Conservation (phyloP, 106 monocot species). For the Dendrobium catenatum region DNA sequence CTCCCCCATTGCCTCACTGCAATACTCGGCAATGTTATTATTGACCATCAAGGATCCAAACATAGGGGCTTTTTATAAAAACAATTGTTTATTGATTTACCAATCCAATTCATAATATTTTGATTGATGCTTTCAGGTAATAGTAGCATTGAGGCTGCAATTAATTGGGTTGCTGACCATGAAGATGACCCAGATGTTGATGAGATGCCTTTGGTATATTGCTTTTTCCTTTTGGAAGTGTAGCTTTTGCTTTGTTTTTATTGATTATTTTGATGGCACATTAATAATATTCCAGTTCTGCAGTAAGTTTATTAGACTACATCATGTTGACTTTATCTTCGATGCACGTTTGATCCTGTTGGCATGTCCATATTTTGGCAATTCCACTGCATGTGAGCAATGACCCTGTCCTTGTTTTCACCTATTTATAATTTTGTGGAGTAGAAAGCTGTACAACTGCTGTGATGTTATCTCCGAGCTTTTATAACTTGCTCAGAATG, state of each 20-base stretch:
- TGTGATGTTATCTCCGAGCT: constrained; percentile 1
- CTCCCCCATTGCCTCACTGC: no score
- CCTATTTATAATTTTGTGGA: background rate
- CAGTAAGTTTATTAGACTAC: background rate
- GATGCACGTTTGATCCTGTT: background rate
- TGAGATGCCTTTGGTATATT: constrained; percentile 85
- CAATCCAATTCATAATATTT: background rate
- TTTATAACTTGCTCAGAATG: background rate
- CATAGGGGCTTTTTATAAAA: background rate
- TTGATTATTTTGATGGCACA: background rate
- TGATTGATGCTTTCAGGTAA: constrained; percentile 47
- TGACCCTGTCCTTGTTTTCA: background rate
- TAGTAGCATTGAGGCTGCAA: constrained; percentile 69
- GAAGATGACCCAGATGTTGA: constrained; percentile 95
- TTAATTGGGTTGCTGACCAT: constrained; percentile 93
- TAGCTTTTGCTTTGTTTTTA: background rate
- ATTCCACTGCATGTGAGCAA: background rate
- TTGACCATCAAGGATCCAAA: no score
- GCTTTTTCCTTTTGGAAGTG: background rate
- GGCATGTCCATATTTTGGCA: background rate
- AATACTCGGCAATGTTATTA: no score
- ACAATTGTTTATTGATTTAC: background rate
- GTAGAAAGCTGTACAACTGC: no score
- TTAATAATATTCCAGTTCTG: background rate
- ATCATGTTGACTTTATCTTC: background rate